Evolutionary conservation across 2,329 filamentous ascomycete species (phyloP).

Genomic region (Emericellopsis cladophorae): DNA sequence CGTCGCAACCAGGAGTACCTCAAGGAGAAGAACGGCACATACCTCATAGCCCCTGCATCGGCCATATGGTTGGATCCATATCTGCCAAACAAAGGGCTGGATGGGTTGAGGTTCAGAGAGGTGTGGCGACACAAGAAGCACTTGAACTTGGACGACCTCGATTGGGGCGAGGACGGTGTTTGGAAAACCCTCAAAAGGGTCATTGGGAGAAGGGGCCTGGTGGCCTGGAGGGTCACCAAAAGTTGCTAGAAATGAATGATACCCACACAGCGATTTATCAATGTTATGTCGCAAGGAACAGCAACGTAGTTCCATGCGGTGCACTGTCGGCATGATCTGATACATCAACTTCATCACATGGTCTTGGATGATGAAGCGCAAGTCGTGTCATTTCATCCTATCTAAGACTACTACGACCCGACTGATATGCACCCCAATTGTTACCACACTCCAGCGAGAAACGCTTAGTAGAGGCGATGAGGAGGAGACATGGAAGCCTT

Average conservation of each 20-base stretch:
- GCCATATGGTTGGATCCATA: conserved; percentile 57
- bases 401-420: background rate
- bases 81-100: conserved; percentile 42
- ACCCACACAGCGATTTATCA: too few species aligned
- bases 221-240: conserved; percentile 53
- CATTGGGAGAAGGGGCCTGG: conserved; percentile 48
- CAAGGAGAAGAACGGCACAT: conserved; percentile 51
- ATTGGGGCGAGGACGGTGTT: conserved; percentile 66
- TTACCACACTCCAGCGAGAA: background rate
- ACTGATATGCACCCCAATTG: background rate
- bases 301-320: background rate
- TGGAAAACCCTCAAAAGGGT: conserved; percentile 59
- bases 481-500: conserved; percentile 99
- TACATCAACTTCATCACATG: background rate
- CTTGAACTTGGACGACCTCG: conserved; percentile 68
- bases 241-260: conserved; percentile 26
- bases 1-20: conserved; percentile 41
- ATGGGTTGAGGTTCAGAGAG: conserved; percentile 52
- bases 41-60: conserved; percentile 62
- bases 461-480: conserved; percentile 83
- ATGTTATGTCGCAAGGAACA: background rate
- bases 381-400: background rate
- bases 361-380: background rate
- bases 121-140: conserved; percentile 58
- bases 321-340: background rate